Evolutionary conservation across 1,284 basidiomycete species (phyloP), one percentile per base, ranked within the genome.

Genomic region (Ceratorhiza oryzae-sativae): DNA sequence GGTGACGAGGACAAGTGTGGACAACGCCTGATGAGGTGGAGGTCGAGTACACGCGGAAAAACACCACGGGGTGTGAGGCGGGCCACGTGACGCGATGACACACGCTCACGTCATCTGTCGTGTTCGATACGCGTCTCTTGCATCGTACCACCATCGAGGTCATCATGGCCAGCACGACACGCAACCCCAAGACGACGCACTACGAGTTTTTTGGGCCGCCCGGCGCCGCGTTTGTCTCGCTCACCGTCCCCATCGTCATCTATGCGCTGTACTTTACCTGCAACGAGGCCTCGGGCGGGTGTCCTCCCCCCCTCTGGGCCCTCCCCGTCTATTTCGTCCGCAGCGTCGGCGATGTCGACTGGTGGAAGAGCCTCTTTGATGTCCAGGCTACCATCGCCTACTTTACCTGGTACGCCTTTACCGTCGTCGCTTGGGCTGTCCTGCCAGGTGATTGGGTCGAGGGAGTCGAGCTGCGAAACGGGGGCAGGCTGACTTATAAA

Each of bases 161-260:
- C n/a, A n/a, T 48, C 25, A 56, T 58, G 55, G 59, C 42, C 59
- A 23, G 25, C 2, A 18, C 53, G 41, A 39, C 25, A 4, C 67
- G 53, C 71, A 84, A 83, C 72, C 83, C 83, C 23, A 77, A 76
- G 59, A 82, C 83, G 55, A 70, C 63, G 1, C 46, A 73, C 58
- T 93, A 90, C 79, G 94, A 97, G 79, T 98, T 98, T 80, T 81
- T 93, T 71, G 96, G 95, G 0, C 93, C 94, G 1, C 84, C 87
- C 3, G 94, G 95, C 23, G 91, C 94, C 0, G 78, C 90, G 49
- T 83, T 88, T 74, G 86, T 98, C 77, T 87, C 90, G 18, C 58
- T 93, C 60, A 83, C 86, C 23, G 90, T 95, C 2, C 95, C 96
- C 0, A 76, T 88, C 75, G 82, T 88, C 75, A 85, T 88, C 34